Base-by-base conservation (phyloP, 148 eudicot species). In the Rhododendron williamsianum region DNA sequence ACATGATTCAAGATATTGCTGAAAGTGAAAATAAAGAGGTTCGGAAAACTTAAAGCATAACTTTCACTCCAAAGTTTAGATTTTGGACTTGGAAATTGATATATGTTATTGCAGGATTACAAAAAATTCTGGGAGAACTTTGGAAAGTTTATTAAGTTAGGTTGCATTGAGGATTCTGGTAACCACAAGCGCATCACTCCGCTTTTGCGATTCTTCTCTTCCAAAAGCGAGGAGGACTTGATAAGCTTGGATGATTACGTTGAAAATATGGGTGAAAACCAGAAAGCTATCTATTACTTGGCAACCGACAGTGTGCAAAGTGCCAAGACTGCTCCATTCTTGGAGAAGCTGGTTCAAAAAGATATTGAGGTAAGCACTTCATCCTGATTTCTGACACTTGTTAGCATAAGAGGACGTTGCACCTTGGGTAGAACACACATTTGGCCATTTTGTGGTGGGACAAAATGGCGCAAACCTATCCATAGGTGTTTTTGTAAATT, bases 71-170 rank as follows among this genome's bases (percentile, higher is more conserved):
- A 8, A 48, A 43, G 11, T 4, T 86, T 43, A 33, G 36, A 35
- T 51, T 71, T 83, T 54, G 16, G 27, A 78, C 25, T 9, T 52
- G 15, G 76, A 81, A 76, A 81, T 83, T 77, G 67, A 15, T 82
- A 8, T 9, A 51, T 8, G 43, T 81, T 51, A 56, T 84, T 85
- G 36, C 91, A 93, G 99, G 98, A 97, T 84, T 97, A 97, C 92
- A 97, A 95, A 86, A 97, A 95, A 84, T 95, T 97, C 85, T 97
- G 98, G 98, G 99, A 97, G 94, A 97, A 97, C 86, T 97, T 97
- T 76, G 99, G 99, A 15, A 97, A 92, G 88, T 95, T 97, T 88
- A 30, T 97, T 71, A 97, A 97, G 91, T 84, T 97, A 87, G 99
- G 98, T 19, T 97, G 99, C 88, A 94, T 97, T 54, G 99, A 97